These are phyloP conservation scores for Sporothrix protearum DNA, from an alignment of 2,329 filamentous ascomycete genomes.

Conservation along the genomic window DNA sequence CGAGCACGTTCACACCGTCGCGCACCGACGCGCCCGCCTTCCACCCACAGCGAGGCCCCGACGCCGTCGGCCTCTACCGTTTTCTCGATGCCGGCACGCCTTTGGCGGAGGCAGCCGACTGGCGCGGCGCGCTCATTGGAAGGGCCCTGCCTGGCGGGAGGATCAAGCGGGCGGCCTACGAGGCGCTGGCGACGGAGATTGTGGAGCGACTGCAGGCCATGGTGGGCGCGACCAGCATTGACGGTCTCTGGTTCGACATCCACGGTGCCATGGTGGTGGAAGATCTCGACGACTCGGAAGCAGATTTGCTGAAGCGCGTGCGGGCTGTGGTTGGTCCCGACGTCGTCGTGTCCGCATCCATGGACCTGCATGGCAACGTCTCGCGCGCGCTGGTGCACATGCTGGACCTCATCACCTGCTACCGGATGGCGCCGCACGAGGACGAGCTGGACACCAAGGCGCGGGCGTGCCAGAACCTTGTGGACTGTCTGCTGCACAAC, in stretches of 20 bases:
- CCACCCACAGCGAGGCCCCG: slow-evolving; percentile 43
- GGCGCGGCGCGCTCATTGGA: slow-evolving; percentile 51
- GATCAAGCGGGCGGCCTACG: slow-evolving; percentile 46
- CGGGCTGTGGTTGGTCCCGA: slow-evolving; percentile 44
- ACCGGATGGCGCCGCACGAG: slow-evolving; percentile 51
- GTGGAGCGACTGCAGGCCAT: slow-evolving; percentile 40
- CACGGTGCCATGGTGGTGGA: slow-evolving; percentile 56
- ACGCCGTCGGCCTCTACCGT: slow-evolving; percentile 44
- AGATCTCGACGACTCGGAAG: slow-evolving; percentile 47
- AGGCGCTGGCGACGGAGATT: slow-evolving; percentile 43
- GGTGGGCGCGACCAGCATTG: slow-evolving; percentile 34
- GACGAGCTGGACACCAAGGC: slow-evolving; percentile 50
- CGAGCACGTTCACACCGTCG: slow-evolving; percentile 51
- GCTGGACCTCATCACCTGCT: slow-evolving; percentile 52
- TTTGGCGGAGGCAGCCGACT: slow-evolving; percentile 43
- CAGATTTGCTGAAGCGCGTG: slow-evolving; percentile 45
- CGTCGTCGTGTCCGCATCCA: slow-evolving; percentile 50
- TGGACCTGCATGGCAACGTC: slow-evolving; percentile 56
- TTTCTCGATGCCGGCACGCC: slow-evolving; percentile 44
- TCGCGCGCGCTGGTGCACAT: slow-evolving; percentile 47
- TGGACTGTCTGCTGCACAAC: slow-evolving; percentile 37
- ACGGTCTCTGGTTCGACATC: slow-evolving; percentile 55
- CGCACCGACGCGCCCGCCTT: slow-evolving; percentile 49
- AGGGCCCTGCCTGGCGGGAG: slow-evolving; percentile 50
- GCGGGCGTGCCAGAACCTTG: slow-evolving; percentile 49